These are phyloP conservation scores for Russula sp. DNA, from an alignment of 768 basidiomycete genomes.

Conservation along the genomic window DNA sequence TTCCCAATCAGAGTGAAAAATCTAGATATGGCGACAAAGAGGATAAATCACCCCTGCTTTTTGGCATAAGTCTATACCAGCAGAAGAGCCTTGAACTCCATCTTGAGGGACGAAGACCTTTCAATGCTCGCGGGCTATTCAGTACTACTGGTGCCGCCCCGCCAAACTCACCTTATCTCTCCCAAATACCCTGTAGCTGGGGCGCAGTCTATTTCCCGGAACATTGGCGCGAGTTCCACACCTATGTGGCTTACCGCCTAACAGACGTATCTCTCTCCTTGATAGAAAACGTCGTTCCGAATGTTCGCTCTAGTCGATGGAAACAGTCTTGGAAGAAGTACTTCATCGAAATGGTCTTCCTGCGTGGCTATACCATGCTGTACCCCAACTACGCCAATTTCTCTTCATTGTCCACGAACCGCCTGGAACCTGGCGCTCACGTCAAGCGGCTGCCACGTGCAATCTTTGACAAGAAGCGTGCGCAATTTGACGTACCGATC, in stretches of 20 bases:
- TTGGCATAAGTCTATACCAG: conserved; percentile 84
- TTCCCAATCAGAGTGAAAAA: conserved; percentile 9
- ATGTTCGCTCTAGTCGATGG: conserved; percentile 80
- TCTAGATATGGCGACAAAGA: conserved; percentile 53
- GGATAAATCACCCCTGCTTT: conserved; percentile 49
- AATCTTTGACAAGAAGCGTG: conserved; percentile 53
- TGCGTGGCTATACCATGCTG: conserved; percentile 83
- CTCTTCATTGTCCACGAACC: conserved; percentile 83
- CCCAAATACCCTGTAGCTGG: conserved; percentile 89
- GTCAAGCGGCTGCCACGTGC: conserved; percentile 55
- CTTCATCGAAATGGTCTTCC: conserved; percentile 81
- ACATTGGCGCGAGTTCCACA: conserved; percentile 85
- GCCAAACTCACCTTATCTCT: conserved; percentile 69
- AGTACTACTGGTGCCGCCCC: conserved; percentile 39
- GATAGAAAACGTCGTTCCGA: conserved; percentile 56
- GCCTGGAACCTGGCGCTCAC: conserved; percentile 80
- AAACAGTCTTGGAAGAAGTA: conserved; percentile 83
- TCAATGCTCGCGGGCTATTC: conserved; percentile 65
- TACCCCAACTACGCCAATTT: conserved; percentile 80
- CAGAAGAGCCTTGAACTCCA: conserved; percentile 78
- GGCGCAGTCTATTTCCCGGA: conserved; percentile 89
- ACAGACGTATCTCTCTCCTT: conserved; percentile 39
- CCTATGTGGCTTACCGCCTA: conserved; percentile 70
- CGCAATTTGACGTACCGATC: conserved; percentile 66
- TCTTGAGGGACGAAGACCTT: conserved; percentile 60